phyloP scores from a whole-genome alignment of 305 asterid species.

The Withania somnifera region DNA sequence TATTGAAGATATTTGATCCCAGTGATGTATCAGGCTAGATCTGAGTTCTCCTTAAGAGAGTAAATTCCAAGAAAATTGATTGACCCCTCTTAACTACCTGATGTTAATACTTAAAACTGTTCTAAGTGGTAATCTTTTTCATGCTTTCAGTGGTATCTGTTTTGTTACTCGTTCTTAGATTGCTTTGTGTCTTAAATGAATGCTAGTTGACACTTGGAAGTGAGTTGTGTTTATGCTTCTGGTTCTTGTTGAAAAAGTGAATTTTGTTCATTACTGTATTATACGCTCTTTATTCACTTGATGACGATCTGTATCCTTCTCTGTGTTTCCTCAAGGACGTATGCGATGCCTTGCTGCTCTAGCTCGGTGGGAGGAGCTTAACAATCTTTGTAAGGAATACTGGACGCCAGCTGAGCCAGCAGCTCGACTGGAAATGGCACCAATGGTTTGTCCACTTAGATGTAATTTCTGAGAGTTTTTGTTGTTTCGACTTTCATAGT shows the following conservation, averaged over 20 bases:
- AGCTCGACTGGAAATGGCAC: conserved; percentile 99
- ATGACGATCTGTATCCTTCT: not conserved
- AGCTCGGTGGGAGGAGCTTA: conserved; percentile 99
- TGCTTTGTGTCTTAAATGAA: not conserved
- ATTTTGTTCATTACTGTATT: not conserved
- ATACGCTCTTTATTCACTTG: not conserved
- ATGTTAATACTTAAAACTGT: not conserved
- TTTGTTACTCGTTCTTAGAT: not conserved
- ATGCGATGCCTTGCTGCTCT: conserved; percentile 99
- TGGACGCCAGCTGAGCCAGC: conserved; percentile 99
- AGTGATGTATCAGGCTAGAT: not conserved
- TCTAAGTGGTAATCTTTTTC: not conserved
- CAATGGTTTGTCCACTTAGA: conserved; percentile 45
- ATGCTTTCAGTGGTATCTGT: not conserved
- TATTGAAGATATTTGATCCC: not conserved
- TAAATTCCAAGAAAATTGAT: not conserved
- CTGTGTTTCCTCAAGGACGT: conserved; percentile 46
- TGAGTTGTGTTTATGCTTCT: not conserved
- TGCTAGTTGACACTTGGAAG: not conserved
- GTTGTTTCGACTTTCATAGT: not conserved
- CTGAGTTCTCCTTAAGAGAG: not conserved
- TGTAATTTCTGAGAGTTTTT: not conserved
- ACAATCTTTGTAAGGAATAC: conserved; percentile 87
- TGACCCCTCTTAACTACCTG: not conserved
- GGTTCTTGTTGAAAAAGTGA: not conserved